Base-by-base conservation (phyloP, 2,329 filamentous ascomycete genomes). In the Claviceps fusiformis region DNA sequence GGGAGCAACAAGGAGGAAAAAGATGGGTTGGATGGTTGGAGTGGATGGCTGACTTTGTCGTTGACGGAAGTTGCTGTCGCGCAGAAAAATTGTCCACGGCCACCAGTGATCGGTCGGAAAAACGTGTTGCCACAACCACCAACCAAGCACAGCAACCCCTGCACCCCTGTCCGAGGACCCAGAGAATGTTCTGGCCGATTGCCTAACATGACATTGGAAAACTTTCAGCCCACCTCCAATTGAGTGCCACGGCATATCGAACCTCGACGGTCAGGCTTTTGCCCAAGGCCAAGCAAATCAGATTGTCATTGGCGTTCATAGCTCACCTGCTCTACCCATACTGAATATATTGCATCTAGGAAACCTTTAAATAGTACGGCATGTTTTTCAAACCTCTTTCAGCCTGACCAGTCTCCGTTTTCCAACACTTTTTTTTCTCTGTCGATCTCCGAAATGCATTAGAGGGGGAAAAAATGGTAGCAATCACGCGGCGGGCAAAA, bases 21-120 rank as follows among this genome's bases (percentile, higher is more conserved):
- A 39, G 35, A 41, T 27, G 52, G 24, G 15, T 31, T 8, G 19
- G 41, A 43, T 31, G 24, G 39, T n/a, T 15, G 24, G 56, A 54
- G 59, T 59, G 57, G 56, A 55, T 44, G 50, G 41, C 46, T 13
- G 47, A 10, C 51, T 54, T 33, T 49, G 48, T 33, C n/a, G 39
- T 50, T 55, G 55, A 54, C 57, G 55, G 52, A 57, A 55, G 55
- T 39, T 50, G 46, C 39, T 27, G 55, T 50, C 49, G 55, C 63
- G 65, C 64, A 66, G 71, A 73, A 68, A 73, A 72, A 69, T 71
- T 68, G 69, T 67, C 62, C 62, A 65, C 66, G 64, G 68, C 65
- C 63, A 54, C 15, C 24, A 44, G n/a, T 41, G 52, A 57, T 70
- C 70, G 70, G 70, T 62, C 54, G 56, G 56, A 57, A 70, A 72